Evolutionary conservation across 306 rosid genomes (phyloP).

Genomic region (Pachyrhizus erosus): DNA sequence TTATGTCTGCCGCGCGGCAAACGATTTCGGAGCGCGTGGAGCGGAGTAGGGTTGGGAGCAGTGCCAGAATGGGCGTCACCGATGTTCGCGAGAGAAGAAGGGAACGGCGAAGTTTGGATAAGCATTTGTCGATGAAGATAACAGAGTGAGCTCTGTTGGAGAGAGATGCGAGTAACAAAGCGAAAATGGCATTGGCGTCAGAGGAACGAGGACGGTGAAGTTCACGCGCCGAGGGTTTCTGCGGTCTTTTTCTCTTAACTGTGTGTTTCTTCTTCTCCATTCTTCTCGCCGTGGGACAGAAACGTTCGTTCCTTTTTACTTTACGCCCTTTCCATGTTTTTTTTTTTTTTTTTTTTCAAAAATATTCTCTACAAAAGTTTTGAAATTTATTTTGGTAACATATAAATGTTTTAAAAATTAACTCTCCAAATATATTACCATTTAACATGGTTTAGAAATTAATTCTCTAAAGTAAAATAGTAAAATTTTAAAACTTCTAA

Average conservation of each 20-base stretch:
- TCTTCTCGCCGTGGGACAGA: too few species aligned
- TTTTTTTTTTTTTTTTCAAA: too few species aligned
- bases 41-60: conserved; percentile 67
- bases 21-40: conserved; percentile 46
- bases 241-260: conserved; percentile 48
- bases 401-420: too few species aligned
- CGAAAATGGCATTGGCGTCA: conserved; percentile 41
- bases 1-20: conserved; percentile 48
- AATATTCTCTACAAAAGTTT: too few species aligned
- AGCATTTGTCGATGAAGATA: conserved; percentile 59
- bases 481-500: too few species aligned
- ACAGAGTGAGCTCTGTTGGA: conserved; percentile 45
- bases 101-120: conserved; percentile 52
- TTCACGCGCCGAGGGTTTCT: conserved; percentile 1
- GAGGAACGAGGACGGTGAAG: conserved; percentile 36
- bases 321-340: not conserved
- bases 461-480: too few species aligned
- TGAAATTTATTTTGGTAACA: too few species aligned
- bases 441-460: too few species aligned
- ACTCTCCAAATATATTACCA: too few species aligned
- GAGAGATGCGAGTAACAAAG: conserved; percentile 64
- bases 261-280: conserved; percentile 36
- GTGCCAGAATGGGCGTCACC: conserved; percentile 53
- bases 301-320: not conserved
- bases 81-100: conserved; percentile 45